Base-by-base conservation (phyloP, 805 yeast genomes). In the Candida endomychidarum region DNA sequence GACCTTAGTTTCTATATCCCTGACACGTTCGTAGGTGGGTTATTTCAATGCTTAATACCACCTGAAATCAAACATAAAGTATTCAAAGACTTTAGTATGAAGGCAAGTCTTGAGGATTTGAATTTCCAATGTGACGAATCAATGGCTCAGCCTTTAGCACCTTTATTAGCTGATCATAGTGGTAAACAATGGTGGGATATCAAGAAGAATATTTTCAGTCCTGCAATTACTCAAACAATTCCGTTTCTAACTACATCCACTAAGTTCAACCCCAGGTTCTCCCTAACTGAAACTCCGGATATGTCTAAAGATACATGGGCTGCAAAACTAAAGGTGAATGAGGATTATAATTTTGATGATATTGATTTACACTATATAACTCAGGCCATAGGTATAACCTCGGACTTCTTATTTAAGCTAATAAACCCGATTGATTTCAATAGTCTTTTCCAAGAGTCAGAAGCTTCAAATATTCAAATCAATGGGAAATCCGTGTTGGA, bases 231-330 rank as follows among this genome's bases (percentile, higher is more conserved):
- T 36, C 70, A 78, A 51, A 64, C 75, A 32, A 70, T 82, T 7
- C 90, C 90, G 0, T 78, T 75, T 45, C 49, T 82, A 25, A 67
- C 72, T 22, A 75, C 89, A 0, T 76, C 84, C 0, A 60, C 68
- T 17, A 53, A 61, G 2, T 47, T 60, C 28, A 62, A 71, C 38
- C 38, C 59, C 4, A 46, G 76, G 16, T 70, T 69, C 47, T 47
- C 64, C 5, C 39, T 58, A 9, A 53, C 54, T 22, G 60, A 58
- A 5, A 49, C 61, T 4, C 54, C 66, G 1, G 63, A 63, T 27
- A 54, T 58, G 47, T 29, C 38, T 17, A 45, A 50, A 15, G 60
- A 60, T 25, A 52, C 60, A 1, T 79, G 85, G 85, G 74, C 68
- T 32, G 49, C 58, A 3, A 67, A 65, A 25, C 55, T 80, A 11